Evolutionary conservation across 129 eudicot genomes (phyloP).

Genomic region (Glebionis coronaria): DNA sequence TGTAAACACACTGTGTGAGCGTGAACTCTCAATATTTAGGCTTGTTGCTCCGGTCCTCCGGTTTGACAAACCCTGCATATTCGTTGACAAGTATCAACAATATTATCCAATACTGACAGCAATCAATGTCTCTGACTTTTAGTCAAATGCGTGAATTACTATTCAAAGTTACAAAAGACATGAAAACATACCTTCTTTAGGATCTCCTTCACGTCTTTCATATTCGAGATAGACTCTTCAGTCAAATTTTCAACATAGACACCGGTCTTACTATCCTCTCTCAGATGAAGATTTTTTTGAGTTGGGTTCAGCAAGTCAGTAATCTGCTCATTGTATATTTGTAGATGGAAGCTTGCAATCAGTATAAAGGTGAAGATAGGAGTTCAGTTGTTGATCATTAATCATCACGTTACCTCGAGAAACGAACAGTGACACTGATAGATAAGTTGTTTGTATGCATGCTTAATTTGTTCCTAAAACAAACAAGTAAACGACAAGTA

Average conservation of each 20-base stretch:
- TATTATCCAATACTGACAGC: neutral
- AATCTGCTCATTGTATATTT: conserved; percentile 95
- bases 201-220: conserved; percentile 73
- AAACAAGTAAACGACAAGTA: conserved; percentile 16
- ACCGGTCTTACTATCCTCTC: conserved; percentile 91
- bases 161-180: neutral
- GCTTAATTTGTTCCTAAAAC: conserved; percentile 71
- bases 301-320: conserved; percentile 89
- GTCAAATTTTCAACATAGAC: conserved; percentile 89
- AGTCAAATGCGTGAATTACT: neutral
- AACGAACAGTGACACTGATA: conserved; percentile 96
- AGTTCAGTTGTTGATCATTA: conserved; percentile 1
- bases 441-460: conserved; percentile 69
- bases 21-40: too few species aligned
- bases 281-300: conserved; percentile 80
- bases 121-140: neutral
- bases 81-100: conserved; percentile 2
- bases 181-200: conserved; percentile 58
- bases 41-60: conserved; percentile 82
- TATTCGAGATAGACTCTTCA: conserved; percentile 66
- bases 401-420: conserved; percentile 62
- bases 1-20: too few species aligned
- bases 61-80: conserved; percentile 77
- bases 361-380: conserved; percentile 1
- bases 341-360: conserved; percentile 26